Evolutionary conservation across 148 eudicot genomes (phyloP), one percentile per base, ranked within the genome.

Genomic region (Nepenthes mirabilis): DNA sequence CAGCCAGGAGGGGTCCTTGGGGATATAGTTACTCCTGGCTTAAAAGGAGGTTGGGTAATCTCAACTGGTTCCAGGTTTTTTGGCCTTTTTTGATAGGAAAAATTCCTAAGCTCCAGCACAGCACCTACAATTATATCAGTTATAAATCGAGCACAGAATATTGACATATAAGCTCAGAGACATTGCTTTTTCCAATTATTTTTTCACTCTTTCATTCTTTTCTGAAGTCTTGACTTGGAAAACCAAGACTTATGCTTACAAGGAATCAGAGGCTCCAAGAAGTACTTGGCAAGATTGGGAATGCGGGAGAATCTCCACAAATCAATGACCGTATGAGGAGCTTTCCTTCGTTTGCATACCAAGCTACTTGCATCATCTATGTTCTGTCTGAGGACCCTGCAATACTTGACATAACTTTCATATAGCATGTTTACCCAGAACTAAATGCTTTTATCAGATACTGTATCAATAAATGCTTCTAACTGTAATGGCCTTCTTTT

Each of bases 191-290:
- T 49, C 14, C 11, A 6, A 6, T 40, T 49, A 12, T n/a, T 49
- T 6, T 49, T 49, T n/a, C 14, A 5, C 13, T 49, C n/a, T 2
- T n/a, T 49, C 6, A 5, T 2, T 2, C 14, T 49, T 49, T 49
- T 12, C 52, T n/a, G 14, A 6, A 6, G 11, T 5, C 6, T 10
- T 10, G 52, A 49, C 34, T 23, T 23, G 23, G 23, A 10, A 49
- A 58, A 14, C 32, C 14, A 65, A 9, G 33, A 37, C 34, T 13
- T 11, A 11, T 57, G 68, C 85, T 83, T 68, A 88, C 95, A 73
- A 37, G 85, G 80, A 72, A 91, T 70, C 32, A 74, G 60, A 37
- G 98, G 95, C 70, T 80, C 82, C 62, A 62, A 49, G 47, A 88
- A 75, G 62, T 56, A 72, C 51, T 74, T 68, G 45, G 82, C 64